Base-by-base conservation (phyloP, 352 stramenopile genomes). In the Blastocystis sp. region DNA sequence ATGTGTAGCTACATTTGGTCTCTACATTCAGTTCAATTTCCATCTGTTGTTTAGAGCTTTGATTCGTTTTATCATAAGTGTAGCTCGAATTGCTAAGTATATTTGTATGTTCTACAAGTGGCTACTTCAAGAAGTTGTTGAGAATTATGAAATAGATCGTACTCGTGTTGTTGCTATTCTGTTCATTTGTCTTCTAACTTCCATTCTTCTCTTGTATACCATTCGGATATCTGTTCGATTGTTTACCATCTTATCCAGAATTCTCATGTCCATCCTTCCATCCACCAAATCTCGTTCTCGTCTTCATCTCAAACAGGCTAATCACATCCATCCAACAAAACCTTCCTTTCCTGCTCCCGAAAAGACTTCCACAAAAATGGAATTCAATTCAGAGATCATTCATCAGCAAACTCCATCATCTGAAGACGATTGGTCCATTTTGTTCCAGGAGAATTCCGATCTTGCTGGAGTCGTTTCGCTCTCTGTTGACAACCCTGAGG, bases 21-120 rank as follows among this genome's bases (percentile, higher is more conserved):
- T 83, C 3, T 83, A 83, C 6, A 16, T 83, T 24, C 71, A 56
- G 32, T 83, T 83, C 71, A 65, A 11, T 54, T n/a, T 66, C 19
- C 71, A 83, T 37, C 14, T 67, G 11, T 16, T 66, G 12, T 11
- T 14, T 11, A 52, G 71, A 6, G 32, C 42, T 27, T 21, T 29
- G 51, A 35, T 67, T 1, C 49, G 46, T 19, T 66, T 61, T 39
- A 12, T 63, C 9, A 0, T 51, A 4, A 66, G 19, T 35, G 46
- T 57, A 21, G 63, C 12, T 3, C 27, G 29, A 12, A 24, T 42
- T 14, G 7, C 49, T 27, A 29, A 27, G 12, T 65, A 57, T 32
- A n/a, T 65, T 27, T 24, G 19, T n/a, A 14, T 83, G 29, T 57
- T 83, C 19, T 24, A 65, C 51, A 19, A 42, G 27, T 83, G 71